phyloP scores from a whole-genome alignment of 352 stramenopile genomes.

The Pythium vanterpoolii region DNA sequence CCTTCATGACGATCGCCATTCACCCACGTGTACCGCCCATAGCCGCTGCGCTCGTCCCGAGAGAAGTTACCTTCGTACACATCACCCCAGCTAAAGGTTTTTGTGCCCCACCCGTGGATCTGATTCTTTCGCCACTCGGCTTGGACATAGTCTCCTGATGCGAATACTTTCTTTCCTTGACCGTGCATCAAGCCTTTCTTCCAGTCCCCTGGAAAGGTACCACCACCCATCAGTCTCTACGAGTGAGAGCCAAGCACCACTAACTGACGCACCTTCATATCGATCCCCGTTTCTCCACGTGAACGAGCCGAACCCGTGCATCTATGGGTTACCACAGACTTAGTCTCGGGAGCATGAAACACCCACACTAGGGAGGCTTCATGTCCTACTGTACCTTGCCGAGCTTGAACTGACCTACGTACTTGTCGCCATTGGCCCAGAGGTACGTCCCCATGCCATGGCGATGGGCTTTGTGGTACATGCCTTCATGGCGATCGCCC shows the following conservation, averaged over 20 bases:
- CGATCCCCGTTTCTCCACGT: slow-evolving; percentile 70
- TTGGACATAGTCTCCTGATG: slow-evolving; percentile 57
- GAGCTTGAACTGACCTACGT: slow-evolving; percentile 79
- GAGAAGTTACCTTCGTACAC: slow-evolving; percentile 68
- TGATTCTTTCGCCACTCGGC: slow-evolving; percentile 60
- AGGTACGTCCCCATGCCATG: slow-evolving; percentile 84
- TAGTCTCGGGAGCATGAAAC: background rate
- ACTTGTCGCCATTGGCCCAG: slow-evolving; percentile 89
- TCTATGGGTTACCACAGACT: slow-evolving; percentile 31
- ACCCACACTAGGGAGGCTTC: background rate
- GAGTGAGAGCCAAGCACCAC: no score
- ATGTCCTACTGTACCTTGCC: no score
- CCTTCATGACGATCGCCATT: slow-evolving; percentile 68
- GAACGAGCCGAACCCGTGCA: slow-evolving; percentile 72
- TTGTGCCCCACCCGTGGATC: slow-evolving; percentile 56
- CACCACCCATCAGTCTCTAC: background rate
- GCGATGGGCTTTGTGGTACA: slow-evolving; percentile 84
- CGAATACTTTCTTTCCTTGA: slow-evolving; percentile 65
- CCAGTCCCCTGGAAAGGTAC: slow-evolving; percentile 47
- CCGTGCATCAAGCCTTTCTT: slow-evolving; percentile 78
- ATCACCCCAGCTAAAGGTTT: slow-evolving; percentile 63
- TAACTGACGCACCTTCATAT: slow-evolving; percentile 85
- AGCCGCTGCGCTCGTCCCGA: slow-evolving; percentile 56
- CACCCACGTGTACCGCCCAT: slow-evolving; percentile 68
- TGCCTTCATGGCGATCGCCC: slow-evolving; percentile 82